These are phyloP conservation scores for Schizophyllum commune DNA, from an alignment of 1,284 basidiomycete species.

Conservation along the genomic window DNA sequence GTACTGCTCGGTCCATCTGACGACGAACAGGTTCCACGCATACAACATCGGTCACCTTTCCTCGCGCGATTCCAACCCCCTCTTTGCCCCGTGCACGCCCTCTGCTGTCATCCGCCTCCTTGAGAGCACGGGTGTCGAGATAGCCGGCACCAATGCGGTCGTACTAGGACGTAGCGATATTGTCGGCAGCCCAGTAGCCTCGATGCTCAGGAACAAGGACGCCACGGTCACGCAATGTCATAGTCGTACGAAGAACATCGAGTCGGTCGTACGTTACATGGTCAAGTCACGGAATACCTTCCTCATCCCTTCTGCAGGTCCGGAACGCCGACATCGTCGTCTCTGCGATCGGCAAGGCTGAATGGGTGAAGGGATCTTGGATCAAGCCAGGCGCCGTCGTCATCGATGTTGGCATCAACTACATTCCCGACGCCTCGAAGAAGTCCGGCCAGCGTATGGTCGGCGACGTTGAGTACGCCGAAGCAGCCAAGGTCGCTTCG, in stretches of 20 bases:
- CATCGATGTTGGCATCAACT: slow-evolving; percentile 98
- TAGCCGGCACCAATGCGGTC: slow-evolving; percentile 78
- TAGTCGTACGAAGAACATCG: slow-evolving; percentile 79
- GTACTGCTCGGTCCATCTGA: slow-evolving; percentile 6
- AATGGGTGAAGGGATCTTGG: slow-evolving; percentile 92
- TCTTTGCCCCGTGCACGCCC: slow-evolving; percentile 95
- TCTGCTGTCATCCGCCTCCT: slow-evolving; percentile 88
- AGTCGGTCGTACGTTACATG: slow-evolving; percentile 53
- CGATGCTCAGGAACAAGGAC: slow-evolving; percentile 84
- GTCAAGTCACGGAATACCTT: background rate
- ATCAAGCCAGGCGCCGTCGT: slow-evolving; percentile 91
- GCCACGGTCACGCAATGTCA: slow-evolving; percentile 99
- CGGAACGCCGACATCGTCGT: slow-evolving; percentile 88
- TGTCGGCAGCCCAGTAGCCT: slow-evolving; percentile 92
- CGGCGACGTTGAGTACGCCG: slow-evolving; percentile 88
- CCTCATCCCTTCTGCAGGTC: slow-evolving; percentile 38
- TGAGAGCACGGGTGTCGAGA: slow-evolving; percentile 72
- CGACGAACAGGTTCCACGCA: slow-evolving; percentile 78
- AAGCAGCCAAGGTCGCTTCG: slow-evolving; percentile 73
- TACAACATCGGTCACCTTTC: slow-evolving; percentile 97
- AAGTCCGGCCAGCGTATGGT: slow-evolving; percentile 96
- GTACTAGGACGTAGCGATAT: slow-evolving; percentile 98
- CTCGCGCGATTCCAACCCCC: slow-evolving; percentile 84
- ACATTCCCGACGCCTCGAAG: slow-evolving; percentile 84
- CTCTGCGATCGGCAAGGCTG: slow-evolving; percentile 88